Evolutionary conservation across 2,329 filamentous ascomycete species (phyloP).

Genomic region (Botryotinia calthae): DNA sequence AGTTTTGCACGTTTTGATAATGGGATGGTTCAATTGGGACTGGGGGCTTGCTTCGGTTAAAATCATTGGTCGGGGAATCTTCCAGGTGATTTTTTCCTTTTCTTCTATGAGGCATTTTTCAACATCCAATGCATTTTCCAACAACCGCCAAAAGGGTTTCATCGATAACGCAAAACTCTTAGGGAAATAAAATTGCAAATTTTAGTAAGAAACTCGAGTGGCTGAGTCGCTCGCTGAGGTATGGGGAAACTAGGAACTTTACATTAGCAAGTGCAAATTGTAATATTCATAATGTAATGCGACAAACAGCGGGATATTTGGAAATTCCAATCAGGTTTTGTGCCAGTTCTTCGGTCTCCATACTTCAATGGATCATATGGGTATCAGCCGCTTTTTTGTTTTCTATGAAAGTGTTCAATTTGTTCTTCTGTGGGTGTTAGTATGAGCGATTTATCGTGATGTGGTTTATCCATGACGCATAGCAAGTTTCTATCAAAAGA

Average conservation of each 20-base stretch:
- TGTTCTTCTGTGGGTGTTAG: background rate
- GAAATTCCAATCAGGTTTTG: background rate
- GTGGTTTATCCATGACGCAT: background rate
- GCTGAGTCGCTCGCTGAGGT: background rate
- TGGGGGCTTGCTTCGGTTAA: background rate
- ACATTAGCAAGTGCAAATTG: background rate
- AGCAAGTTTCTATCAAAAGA: background rate
- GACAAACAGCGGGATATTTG: background rate
- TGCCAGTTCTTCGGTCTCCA: background rate
- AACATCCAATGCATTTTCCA: background rate
- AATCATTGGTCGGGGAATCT: background rate
- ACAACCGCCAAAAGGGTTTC: background rate
- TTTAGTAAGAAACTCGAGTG: background rate
- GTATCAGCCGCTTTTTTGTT: background rate
- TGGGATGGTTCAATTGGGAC: background rate
- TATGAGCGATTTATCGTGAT: slow-evolving; percentile 3
- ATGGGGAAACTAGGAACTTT: no score
- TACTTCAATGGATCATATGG: background rate
- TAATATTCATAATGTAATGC: background rate
- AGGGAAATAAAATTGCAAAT: background rate
- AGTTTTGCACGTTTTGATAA: background rate
- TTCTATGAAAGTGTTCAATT: background rate
- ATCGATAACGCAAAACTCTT: background rate
- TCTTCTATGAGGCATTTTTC: slow-evolving; percentile 9
- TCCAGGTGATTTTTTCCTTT: background rate